Evolutionary conservation across 129 eudicot species (phyloP), one percentile per base, ranked within the genome.

Genomic region (Helichrysum umbraculigerum): DNA sequence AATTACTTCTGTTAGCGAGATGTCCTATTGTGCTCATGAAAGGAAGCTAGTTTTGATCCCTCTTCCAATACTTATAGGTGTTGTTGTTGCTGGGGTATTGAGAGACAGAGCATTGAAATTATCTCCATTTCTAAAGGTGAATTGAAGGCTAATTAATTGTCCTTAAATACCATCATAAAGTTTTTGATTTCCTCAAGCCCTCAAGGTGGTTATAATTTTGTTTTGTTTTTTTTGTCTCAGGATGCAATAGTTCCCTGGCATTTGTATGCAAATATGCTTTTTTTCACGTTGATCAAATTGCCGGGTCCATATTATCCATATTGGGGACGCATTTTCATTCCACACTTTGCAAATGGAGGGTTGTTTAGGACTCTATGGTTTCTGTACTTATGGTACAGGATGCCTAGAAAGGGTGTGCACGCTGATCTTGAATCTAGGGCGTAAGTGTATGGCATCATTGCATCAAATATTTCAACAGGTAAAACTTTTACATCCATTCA

Each of bases 291-390:
- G 86, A 87, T 93, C 72, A 93, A 93, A 73, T 73, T 90, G 84
- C 97, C 96, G 1, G 98, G 98, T 50, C 97, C 98, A 60, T 72
- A 90, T 73, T 90, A 90, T 78, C 97, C 96, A 39, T 90, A 90
- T 63, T 93, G 98, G 98, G 97, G 98, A 25, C 96, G 98, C 11
- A 81, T 93, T 72, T 57, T 88, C 32, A 85, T 93, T 70, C 98
- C 98, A 56, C 92, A 90, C 67, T 84, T 93, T 20, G 96, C 96
- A n/a, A 93, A 90, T 80, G 98, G 97, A 70, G 97, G 87, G 47
- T 56, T 93, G 42, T 82, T 85, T 85, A 90, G 91, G 87, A 88
- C 91, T 70, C 66, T 93, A 4, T 90, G 96, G 96, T 83, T 87
- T 75, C 54, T 82, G 64, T 82, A 85, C 75, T 21, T 81, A 58